phyloP scores from a whole-genome alignment of 176 grass and related monocot species.

The Musa schizocarpa region DNA sequence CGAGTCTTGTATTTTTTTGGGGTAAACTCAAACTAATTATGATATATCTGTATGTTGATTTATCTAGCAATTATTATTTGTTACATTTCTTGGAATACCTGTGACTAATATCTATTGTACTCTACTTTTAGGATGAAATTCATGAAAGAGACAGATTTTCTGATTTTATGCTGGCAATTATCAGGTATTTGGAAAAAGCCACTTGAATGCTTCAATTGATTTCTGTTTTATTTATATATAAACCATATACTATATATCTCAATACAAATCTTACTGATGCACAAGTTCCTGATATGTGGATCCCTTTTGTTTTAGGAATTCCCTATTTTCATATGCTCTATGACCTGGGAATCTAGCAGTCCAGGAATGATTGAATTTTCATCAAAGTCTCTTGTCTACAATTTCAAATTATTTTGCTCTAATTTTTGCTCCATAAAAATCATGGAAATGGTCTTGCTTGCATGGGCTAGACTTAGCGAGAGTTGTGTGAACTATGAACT shows the following conservation, averaged over 20 bases:
- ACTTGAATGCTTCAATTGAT: not conserved
- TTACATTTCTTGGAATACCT: not conserved
- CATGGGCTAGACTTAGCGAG: too few species aligned
- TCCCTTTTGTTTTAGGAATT: not conserved
- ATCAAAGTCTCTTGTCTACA: too few species aligned
- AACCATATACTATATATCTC: not conserved
- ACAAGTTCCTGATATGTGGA: not conserved
- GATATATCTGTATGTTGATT: not conserved
- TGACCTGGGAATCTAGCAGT: too few species aligned
- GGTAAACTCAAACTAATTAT: not conserved
- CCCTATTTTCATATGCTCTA: not conserved
- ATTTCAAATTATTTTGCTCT: too few species aligned
- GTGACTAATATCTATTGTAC: slow-evolving; percentile 7
- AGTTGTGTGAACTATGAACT: too few species aligned
- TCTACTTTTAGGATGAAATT: slow-evolving; percentile 75
- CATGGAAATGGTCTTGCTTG: too few species aligned
- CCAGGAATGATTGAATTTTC: too few species aligned
- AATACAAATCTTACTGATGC: not conserved
- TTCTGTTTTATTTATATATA: not conserved
- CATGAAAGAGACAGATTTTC: slow-evolving; percentile 99
- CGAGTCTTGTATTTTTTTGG: not conserved
- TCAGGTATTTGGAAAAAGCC: slow-evolving; percentile 52
- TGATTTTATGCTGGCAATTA: slow-evolving; percentile 90
- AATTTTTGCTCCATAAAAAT: too few species aligned
- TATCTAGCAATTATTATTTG: not conserved